Evolutionary conservation across 345 rosid species (phyloP), one percentile per base, ranked within the genome.

Genomic region (Hypericum androsaemum): DNA sequence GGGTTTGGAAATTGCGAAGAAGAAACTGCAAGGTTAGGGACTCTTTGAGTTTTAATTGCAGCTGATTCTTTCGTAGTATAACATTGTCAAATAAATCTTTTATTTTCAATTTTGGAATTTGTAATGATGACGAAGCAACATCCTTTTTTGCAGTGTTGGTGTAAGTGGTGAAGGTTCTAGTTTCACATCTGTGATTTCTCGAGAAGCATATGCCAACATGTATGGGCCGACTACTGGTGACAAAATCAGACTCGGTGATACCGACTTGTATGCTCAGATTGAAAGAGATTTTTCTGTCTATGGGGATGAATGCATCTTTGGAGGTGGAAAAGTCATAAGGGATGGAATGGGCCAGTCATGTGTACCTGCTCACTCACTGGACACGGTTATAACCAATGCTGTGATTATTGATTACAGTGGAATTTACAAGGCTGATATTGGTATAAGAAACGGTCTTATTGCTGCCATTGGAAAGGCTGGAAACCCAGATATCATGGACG

Each of bases 261-360:
- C 95, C 3, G 74, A 87, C 62, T 76, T 90, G 59, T 87, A 72
- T 54, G 98, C 98, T 28, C 88, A 80, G 75, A 79, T 90, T 5
- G 98, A 90, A 76, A 69, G 61, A 50, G 96, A 87, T 64, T 74
- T 62, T 73, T 71, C 95, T n/a, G 54, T 68, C 13, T 78, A 82
- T 75, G 98, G 98, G 5, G 98, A 92, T 74, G 98, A 92, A 76
- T 83, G 98, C 35, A 79, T 92, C 43, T 92, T 92, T 61, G 98
- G 98, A 46, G 98, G 98, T 43, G 98, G 98, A 61, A 88, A 92
- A 77, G 98, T 92, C 61, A 62, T 92, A 62, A 78, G 98, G 73
- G 98, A 92, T 58, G 96, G 98, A 66, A 84, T 88, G 96, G 98
- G 98, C 47, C 98, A 92, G 67, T 71, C 83, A 16, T 62, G 77